Conservation (phyloP, 2,329 filamentous ascomycete genomes). For the Dryadomyces quercivorus region DNA sequence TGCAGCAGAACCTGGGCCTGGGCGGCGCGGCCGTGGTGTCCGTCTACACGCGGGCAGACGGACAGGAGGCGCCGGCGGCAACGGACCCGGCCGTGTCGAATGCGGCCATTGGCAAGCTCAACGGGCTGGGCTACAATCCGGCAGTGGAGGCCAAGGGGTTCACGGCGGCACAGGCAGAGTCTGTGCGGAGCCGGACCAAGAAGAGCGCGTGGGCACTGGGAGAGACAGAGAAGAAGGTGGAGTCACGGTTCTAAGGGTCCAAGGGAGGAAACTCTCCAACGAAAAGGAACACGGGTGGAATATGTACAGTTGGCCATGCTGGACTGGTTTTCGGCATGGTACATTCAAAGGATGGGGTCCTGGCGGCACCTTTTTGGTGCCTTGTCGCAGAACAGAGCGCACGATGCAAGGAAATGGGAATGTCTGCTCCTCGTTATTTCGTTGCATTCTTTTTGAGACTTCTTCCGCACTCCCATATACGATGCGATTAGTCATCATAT, state of each 20-base stretch:
- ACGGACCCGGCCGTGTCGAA: constrained; percentile 36
- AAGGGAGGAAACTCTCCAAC: too few relatives aligned
- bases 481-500: too few relatives aligned
- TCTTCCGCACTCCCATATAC: too few relatives aligned
- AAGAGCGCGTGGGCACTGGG: constrained; percentile 64
- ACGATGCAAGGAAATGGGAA: too few relatives aligned
- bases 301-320: too few relatives aligned
- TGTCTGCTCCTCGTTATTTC: too few relatives aligned
- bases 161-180: constrained; percentile 60
- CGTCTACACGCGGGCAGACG: constrained; percentile 77
- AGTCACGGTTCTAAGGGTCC: constrained; percentile 24
- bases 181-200: constrained; percentile 56
- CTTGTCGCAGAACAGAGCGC: too few relatives aligned
- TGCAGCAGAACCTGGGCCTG: constrained; percentile 89
- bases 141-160: constrained; percentile 83
- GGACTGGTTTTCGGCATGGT: too few relatives aligned
- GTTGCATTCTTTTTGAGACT: too few relatives aligned
- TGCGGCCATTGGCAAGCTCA: constrained; percentile 51
- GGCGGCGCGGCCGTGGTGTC: constrained; percentile 86
- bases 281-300: too few relatives aligned
- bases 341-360: too few relatives aligned
- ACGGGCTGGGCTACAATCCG: constrained; percentile 77
- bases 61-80: constrained; percentile 39
- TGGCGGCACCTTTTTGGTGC: too few relatives aligned
- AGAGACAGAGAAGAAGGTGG: constrained; percentile 63